Evolutionary conservation across 176 grass and related monocot species (phyloP), one percentile per base, ranked within the genome.

Genomic region (Pontederia crassipes): DNA sequence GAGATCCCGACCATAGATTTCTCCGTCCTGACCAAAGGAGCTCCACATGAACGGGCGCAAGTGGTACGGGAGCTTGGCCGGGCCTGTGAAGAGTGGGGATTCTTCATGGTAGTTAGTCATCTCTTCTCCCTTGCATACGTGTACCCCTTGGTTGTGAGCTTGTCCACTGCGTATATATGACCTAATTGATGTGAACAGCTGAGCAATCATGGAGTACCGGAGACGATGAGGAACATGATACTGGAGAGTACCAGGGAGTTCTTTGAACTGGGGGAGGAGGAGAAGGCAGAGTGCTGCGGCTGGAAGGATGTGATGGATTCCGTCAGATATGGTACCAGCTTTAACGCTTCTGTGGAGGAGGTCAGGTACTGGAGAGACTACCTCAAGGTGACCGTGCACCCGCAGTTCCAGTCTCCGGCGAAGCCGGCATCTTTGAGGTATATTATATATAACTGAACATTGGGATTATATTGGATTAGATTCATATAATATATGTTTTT

Each of bases 61-160:
- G 66, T 74, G 17, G 49, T 86, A 52, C 70, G 17, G 12, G 53
- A 58, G 20, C 70, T 95, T 16, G 82, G 79, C 65, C 65, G 10
- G 62, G 85, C 76, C 13, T 95, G 85, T 55, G 26, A 83, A 62
- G 82, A 89, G 28, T 86, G 89, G 82, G 85, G 85, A 56, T 89
- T 85, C 49, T 95, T 95, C 76, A 85, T 89, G 89, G 82, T 89
- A 80, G 27, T 68, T 45, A 29, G 3, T 5, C 17, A 5, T 3
- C 47, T 9, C 32, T 53, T 4, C 1, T 2, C 51, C 2, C 28
- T 26, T 3, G 53, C 4, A 16, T 35, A 26, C 54, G 46, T 13
- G 12, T 40, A 14, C 67, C 8, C 12, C 14, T 47, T 35, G 55
- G 68, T 1, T 72, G 10, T 20, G 11, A 27, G 53, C 11, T 12